Base-by-base conservation (phyloP, 129 eudicot genomes). In the Artemisia argyi region DNA sequence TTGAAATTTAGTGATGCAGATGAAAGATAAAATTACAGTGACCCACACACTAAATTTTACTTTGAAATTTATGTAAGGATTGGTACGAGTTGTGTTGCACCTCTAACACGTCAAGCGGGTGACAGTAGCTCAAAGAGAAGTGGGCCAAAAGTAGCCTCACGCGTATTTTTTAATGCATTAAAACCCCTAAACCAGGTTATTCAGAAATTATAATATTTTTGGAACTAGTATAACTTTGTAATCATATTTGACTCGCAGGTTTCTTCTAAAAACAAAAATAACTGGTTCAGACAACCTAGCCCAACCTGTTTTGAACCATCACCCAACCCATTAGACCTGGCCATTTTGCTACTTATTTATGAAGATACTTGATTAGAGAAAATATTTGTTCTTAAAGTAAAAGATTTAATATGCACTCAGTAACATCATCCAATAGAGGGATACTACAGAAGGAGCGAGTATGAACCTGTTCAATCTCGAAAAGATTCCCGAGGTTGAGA, bases 401-500 rank as follows among this genome's bases (percentile, higher is more conserved):
- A 11, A 19, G 47, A 11, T 11, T 3, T 12, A 42, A 39, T 28
- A 13, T 68, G 22, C 18, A 51, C 8, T 68, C 44, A 28, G 35
- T 51, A 51, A 52, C 57, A 11, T 12, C 57, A 52, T 52, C 18
- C 57, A 52, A 52, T 7, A 39, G 32, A 26, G n/a, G 22, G 52
- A 50, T 6, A 54, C 20, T 8, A 62, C 24, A 76, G 51, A 71
- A 17, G 51, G 49, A 20, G 1, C 2, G 2, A 26, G 78, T 30
- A 65, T 16, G 6, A 65, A 93, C 98, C 98, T 89, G 91, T 68
- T 91, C 92, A 20, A 68, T 70, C 20, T 89, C 98, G 60, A 92
- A 89, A 47, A 92, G 89, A 74, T 92, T 92, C 65, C 85, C 98
- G 57, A 92, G 95, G 89, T 92, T 87, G 69, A 92, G 91, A 57